Evolutionary conservation across 768 basidiomycete genomes (phyloP), one percentile per base, ranked within the genome.

Genomic region (Naematelia aurantialba): DNA sequence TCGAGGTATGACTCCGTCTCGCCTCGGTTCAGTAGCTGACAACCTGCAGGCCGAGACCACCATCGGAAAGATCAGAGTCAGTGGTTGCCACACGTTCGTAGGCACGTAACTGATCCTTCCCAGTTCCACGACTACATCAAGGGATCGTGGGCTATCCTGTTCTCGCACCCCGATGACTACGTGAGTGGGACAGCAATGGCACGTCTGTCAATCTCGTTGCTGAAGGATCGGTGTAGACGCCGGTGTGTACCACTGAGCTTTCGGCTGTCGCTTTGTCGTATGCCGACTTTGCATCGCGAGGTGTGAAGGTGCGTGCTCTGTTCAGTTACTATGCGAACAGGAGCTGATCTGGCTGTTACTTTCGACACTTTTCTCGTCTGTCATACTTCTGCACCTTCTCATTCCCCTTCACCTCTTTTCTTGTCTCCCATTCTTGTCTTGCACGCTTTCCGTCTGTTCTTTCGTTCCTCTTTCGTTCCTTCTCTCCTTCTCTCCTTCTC

Each of bases 191-290:
- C n/a, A n/a, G n/a, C n/a, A n/a, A n/a, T n/a, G n/a, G 14, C 21
- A 53, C 45, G 59, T 54, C 54, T 47, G 55, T 34, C 59, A 61
- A 53, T 61, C 62, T 58, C 60, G 59, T 42, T 62, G 93, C 53
- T 57, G 24, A 17, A 27, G 1, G n/a, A 27, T 47, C 11, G 34
- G 34, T 14, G 34, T 19, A 69, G 65, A 61, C 65, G 42, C 69
- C 73, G 56, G 76, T 76, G 52, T 78, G 77, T 60, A 78, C 96
- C 49, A 99, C 96, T 55, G 96, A 98, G 81, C 87, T 98, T 34
- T 92, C 90, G 52, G 94, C 96, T 76, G 92, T 96, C 45, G 88
- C 96, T 51, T 87, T 90, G 63, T 88, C 89, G 60, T 83, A 85
- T 12, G 80, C 81, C 14, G 93, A 97, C 78, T 99, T 97, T 76